These are phyloP conservation scores for Escovopsis weberi DNA, from an alignment of 2,329 filamentous ascomycete species.

Conservation along the genomic window DNA sequence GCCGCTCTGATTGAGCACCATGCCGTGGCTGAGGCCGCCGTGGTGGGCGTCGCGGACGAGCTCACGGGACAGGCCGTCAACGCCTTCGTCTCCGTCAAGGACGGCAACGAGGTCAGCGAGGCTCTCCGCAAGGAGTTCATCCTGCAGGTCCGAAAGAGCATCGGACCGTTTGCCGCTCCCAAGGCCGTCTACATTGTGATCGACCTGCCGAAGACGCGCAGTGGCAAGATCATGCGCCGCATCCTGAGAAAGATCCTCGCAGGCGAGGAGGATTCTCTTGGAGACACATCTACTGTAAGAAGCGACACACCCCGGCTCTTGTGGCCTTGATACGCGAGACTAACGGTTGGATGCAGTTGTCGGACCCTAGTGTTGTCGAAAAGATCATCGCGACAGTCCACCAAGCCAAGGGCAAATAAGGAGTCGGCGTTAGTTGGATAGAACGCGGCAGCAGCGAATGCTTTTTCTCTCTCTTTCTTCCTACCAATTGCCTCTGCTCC, in stretches of 20 bases:
- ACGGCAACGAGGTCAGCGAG: conserved; percentile 60
- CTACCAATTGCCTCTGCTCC: not conserved
- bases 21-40: conserved; percentile 81
- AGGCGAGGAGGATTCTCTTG: conserved; percentile 91
- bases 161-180: conserved; percentile 91
- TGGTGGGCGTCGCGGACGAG: conserved; percentile 86
- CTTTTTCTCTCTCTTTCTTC: not conserved
- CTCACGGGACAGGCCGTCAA: conserved; percentile 95
- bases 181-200: conserved; percentile 86
- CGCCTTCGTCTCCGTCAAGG: conserved; percentile 88
- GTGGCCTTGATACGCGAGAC: too few species aligned
- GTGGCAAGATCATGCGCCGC: conserved; percentile 97
- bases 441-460: too few species aligned
- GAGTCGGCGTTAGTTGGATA: not conserved
- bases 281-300: conserved; percentile 78
- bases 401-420: conserved; percentile 38
- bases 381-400: conserved; percentile 80
- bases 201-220: conserved; percentile 92
- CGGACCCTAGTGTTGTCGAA: conserved; percentile 76
- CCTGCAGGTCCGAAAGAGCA: conserved; percentile 90
- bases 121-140: conserved; percentile 85
- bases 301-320: too few species aligned
- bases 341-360: conserved; percentile 44
- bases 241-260: conserved; percentile 95
- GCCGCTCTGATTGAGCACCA: conserved; percentile 88